Evolutionary conservation across 2,329 filamentous ascomycete genomes (phyloP).

Genomic region (Nigrospora osmanthi): DNA sequence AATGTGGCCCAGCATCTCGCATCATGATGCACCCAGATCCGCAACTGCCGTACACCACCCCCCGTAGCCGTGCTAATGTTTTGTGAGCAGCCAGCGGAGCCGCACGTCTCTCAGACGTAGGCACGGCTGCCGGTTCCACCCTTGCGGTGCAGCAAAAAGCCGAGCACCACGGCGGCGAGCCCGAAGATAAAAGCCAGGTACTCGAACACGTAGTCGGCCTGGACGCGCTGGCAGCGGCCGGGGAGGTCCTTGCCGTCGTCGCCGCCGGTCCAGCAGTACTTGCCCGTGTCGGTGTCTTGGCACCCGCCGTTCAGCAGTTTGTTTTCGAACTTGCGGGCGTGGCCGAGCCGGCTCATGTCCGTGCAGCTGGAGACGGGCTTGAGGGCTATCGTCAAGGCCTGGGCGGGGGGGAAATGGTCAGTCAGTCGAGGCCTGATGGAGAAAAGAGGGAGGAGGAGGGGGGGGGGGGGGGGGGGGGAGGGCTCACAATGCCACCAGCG

Average conservation of each 20-base stretch:
- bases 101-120: too few species aligned
- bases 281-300: not conserved
- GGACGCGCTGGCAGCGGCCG: conserved; percentile 17
- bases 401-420: not conserved
- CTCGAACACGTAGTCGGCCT: conserved; percentile 21
- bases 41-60: too few species aligned
- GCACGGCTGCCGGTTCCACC: conserved; percentile 8
- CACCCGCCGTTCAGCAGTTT: conserved; percentile 23
- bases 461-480: not conserved
- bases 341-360: not conserved
- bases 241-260: conserved; percentile 1
- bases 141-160: conserved; percentile 9
- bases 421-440: not conserved
- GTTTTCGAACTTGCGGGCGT: conserved; percentile 9
- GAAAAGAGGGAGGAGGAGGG: not conserved
- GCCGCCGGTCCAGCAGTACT: conserved; percentile 7
- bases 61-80: too few species aligned
- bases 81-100: too few species aligned
- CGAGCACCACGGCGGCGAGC: conserved; percentile 11
- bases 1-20: too few species aligned
- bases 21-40: too few species aligned
- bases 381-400: conserved; percentile 22
- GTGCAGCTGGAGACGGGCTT: conserved; percentile 20
- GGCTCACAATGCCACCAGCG: conserved; percentile 21
- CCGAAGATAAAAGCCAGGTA: conserved; percentile 18